These are phyloP conservation scores for Hymenotorrendiella dingleyae DNA, from an alignment of 2,329 filamentous ascomycete genomes.

Conservation along the genomic window DNA sequence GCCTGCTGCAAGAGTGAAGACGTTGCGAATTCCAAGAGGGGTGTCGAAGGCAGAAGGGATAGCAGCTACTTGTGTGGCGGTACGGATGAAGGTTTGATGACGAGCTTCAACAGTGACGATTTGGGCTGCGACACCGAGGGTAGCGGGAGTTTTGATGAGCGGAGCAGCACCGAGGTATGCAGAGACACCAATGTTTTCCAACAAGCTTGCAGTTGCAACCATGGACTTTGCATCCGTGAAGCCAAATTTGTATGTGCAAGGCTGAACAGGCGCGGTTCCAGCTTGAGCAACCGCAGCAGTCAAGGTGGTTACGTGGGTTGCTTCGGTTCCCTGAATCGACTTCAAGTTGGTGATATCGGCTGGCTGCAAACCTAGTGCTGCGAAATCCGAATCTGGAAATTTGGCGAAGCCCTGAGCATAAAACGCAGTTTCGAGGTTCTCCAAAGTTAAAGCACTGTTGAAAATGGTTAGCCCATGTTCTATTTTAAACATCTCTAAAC, in stretches of 20 bases:
- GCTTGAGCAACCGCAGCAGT: slow-evolving; percentile 54
- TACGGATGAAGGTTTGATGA: slow-evolving; percentile 68
- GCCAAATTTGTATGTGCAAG: slow-evolving; percentile 67
- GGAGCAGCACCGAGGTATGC: slow-evolving; percentile 66
- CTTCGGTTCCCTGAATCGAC: slow-evolving; percentile 57
- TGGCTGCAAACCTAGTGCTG: slow-evolving; percentile 51
- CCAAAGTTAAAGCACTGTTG: slow-evolving; percentile 60
- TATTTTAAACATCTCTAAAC: neutral
- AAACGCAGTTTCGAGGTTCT: slow-evolving; percentile 68
- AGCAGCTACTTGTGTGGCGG: slow-evolving; percentile 49
- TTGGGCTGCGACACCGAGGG: slow-evolving; percentile 60
- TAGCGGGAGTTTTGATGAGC: slow-evolving; percentile 50
- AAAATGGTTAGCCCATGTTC: slow-evolving; percentile 1
- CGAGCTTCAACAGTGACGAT: slow-evolving; percentile 70
- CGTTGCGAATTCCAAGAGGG: slow-evolving; percentile 58
- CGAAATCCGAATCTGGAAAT: slow-evolving; percentile 60
- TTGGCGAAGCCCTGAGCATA: slow-evolving; percentile 65
- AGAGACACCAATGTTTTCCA: slow-evolving; percentile 70
- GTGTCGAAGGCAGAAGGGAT: slow-evolving; percentile 67
- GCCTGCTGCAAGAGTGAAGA: slow-evolving; percentile 67
- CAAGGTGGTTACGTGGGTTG: slow-evolving; percentile 54
- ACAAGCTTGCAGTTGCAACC: slow-evolving; percentile 62
- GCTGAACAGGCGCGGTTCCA: slow-evolving; percentile 59
- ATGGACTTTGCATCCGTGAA: slow-evolving; percentile 61
- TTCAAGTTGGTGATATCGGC: slow-evolving; percentile 54